A percentile compares a stretch with the other conserved stretches of the same genome.
Evolutionary conservation across 305 asterid species (phyloP).

Genomic region (Rubia peregrina): DNA sequence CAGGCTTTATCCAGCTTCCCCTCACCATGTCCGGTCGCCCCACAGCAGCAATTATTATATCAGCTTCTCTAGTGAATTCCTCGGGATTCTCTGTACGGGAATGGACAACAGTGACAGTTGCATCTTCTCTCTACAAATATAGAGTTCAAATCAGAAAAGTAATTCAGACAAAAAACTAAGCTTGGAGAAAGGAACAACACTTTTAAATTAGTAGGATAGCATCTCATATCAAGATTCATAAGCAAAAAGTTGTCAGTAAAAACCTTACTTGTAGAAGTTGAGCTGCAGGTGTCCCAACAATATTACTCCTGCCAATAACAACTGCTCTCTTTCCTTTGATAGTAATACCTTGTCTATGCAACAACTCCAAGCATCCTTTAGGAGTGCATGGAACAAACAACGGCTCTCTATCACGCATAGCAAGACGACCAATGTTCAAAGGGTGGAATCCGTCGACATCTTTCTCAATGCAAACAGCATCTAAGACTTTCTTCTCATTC

Average conservation of each 20-base stretch:
- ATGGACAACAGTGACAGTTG: slow-evolving; percentile 79
- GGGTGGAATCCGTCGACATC: slow-evolving; percentile 97
- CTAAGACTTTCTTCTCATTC: slow-evolving; percentile 67
- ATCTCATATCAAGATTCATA: neutral
- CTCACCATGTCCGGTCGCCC: slow-evolving; percentile 87
- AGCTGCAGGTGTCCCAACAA: slow-evolving; percentile 92
- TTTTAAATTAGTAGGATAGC: neutral
- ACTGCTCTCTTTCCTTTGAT: slow-evolving; percentile 90
- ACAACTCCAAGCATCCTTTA: slow-evolving; percentile 82
- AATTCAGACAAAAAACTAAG: neutral
- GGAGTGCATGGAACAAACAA: slow-evolving; percentile 92
- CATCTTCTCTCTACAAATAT: slow-evolving; percentile 76
- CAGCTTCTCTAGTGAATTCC: slow-evolving; percentile 76
- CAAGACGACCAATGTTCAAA: slow-evolving; percentile 75
- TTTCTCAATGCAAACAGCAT: slow-evolving; percentile 79
- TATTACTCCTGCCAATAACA: slow-evolving; percentile 88
- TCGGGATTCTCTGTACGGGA: slow-evolving; percentile 79
- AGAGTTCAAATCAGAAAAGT: neutral
- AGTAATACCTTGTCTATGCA: slow-evolving; percentile 60
- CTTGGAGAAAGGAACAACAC: neutral
- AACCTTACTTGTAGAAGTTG: slow-evolving; percentile 68
- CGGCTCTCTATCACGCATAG: slow-evolving; percentile 91
- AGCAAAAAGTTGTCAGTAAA: slow-evolving; percentile 3
- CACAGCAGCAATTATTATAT: slow-evolving; percentile 69
- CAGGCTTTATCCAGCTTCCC: slow-evolving; percentile 95